Evolutionary conservation across 441 rosid genomes (phyloP), one percentile per base, ranked within the genome.

Genomic region (Populus hybrid): DNA sequence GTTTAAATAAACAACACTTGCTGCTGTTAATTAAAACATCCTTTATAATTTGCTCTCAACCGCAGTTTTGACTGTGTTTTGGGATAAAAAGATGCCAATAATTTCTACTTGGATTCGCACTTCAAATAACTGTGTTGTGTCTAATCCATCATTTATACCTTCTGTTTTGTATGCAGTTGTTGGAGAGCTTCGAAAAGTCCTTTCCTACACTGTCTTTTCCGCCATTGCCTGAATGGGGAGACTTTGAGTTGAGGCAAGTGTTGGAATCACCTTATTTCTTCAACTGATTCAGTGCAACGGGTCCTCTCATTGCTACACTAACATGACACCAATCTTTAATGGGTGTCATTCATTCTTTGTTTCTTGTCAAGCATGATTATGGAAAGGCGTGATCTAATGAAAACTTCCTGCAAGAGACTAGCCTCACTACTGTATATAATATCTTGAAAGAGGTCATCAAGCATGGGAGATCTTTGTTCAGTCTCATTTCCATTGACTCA

Each of bases 211-310:
- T 90, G 68, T 74, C 79, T 5, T 94, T 93, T 75, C 99, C 99
- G 30, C 85, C 93, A 1, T 81, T 94, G 70, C 99, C 99, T 5
- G 95, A 88, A 80, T 85, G 97, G 77, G 99, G 99, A 80, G 93
- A 93, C 82, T 93, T 97, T 76, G 95, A 97, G 86, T 85, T 94
- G 72, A 87, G 83, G 66, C 92, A 93, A 3, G 99, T 97, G 75
- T 78, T 97, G 77, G 84, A 85, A 64, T 97, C 99, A 23, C 89
- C 97, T 11, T 97, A 94, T 82, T 97, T 97, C 88, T 97, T 97
- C 93, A 97, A 93, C 89, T 97, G 85, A 89, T 77, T 28, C 14
- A 40, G 32, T 66, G 20, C 69, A 7, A 38, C 36, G 50, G 69
- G 66, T 65, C 72, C 67, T 65, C 21, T 42, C 69, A 30, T n/a